These are phyloP conservation scores for Luffa acutangula DNA, from an alignment of 306 rosid species.

Conservation along the genomic window DNA sequence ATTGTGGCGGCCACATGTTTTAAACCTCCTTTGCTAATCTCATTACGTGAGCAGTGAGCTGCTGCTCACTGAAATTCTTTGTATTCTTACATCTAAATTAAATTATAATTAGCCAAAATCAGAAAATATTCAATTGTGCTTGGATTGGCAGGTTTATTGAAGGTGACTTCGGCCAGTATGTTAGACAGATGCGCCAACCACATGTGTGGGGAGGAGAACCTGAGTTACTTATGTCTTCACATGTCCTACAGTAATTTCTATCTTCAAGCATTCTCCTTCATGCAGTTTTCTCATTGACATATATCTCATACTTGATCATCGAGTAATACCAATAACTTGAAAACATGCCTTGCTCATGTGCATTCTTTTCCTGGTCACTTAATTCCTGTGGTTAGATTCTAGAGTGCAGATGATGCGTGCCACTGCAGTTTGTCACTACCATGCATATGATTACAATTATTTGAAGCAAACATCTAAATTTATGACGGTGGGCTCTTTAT, in stretches of 20 bases:
- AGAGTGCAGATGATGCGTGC: not conserved
- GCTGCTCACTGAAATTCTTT: not conserved
- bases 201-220: slow-evolving; percentile 90
- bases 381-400: not conserved
- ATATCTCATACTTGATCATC: not conserved
- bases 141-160: slow-evolving; percentile 63
- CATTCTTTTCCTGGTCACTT: not conserved
- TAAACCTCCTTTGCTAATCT: not conserved
- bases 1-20: not conserved
- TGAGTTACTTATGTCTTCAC: slow-evolving; percentile 77
- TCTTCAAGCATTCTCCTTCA: not conserved
- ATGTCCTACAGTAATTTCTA: slow-evolving; percentile 50
- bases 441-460: not conserved
- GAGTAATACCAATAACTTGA: not conserved
- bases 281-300: not conserved
- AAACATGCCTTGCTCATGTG: not conserved
- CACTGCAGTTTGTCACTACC: not conserved
- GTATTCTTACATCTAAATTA: not conserved
- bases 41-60: not conserved
- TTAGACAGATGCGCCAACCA: slow-evolving; percentile 56
- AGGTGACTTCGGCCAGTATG: slow-evolving; percentile 62
- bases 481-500: not conserved
- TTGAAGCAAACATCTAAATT: not conserved
- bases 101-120: not conserved
- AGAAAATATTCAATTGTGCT: not conserved